Conservation (phyloP, 139 green algal species). For the Volvox reticuliferus region DNA sequence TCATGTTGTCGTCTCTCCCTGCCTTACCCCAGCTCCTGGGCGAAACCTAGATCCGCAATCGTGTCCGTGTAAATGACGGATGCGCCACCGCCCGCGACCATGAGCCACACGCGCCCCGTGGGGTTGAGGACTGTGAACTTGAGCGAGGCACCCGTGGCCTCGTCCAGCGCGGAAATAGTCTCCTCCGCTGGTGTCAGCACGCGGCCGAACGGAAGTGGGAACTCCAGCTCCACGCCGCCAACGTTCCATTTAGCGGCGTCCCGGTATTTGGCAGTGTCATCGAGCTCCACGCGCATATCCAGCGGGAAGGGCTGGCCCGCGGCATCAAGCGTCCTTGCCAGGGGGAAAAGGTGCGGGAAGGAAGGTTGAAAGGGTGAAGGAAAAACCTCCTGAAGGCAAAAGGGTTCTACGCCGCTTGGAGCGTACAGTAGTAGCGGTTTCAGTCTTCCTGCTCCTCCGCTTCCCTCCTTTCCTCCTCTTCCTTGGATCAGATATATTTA, state of each 20-base stretch:
- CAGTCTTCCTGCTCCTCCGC: too few relatives aligned
- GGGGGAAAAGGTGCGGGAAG: not conserved
- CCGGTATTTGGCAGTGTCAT: constrained; percentile 93
- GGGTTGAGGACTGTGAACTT: constrained; percentile 96
- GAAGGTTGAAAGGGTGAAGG: constrained; percentile 62
- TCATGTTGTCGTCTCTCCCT: too few relatives aligned
- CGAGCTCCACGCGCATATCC: constrained; percentile 89
- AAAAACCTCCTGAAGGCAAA: constrained; percentile 9
- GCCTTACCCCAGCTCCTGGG: constrained; percentile 66
- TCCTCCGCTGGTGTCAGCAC: constrained; percentile 80
- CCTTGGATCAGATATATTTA: too few relatives aligned
- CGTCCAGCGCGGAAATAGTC: constrained; percentile 69
- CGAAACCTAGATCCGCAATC: constrained; percentile 86
- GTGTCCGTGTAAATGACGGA: constrained; percentile 96
- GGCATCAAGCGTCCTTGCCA: constrained; percentile 41
- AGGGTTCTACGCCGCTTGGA: too few relatives aligned
- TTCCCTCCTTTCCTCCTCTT: too few relatives aligned
- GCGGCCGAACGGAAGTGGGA: constrained; percentile 93
- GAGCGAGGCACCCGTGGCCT: constrained; percentile 88
- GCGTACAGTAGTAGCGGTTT: too few relatives aligned
- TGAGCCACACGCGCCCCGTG: constrained; percentile 92
- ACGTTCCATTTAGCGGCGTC: constrained; percentile 69
- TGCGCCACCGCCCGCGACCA: constrained; percentile 93
- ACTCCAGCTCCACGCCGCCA: constrained; percentile 75
- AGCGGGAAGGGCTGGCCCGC: constrained; percentile 77